phyloP scores from a whole-genome alignment of 1,139 yeast genomes.

The Lodderomyces metapsilosis region DNA sequence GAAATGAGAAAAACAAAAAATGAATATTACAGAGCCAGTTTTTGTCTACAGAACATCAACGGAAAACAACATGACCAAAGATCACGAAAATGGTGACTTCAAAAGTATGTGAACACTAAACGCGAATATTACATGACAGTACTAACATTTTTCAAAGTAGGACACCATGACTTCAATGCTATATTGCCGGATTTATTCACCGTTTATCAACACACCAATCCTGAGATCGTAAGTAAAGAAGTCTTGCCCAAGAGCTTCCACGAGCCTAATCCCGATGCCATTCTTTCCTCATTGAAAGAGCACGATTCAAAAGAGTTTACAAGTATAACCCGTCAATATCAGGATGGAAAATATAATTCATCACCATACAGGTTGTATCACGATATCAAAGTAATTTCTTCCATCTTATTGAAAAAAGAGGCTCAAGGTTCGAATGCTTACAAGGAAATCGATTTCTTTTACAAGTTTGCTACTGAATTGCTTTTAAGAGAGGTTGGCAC shows the following conservation, averaged over 20 bases:
- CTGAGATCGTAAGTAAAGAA: slow-evolving; percentile 31
- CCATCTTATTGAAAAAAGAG: slow-evolving; percentile 45
- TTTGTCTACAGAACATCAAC: neutral
- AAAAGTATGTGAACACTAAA: neutral
- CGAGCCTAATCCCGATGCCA: slow-evolving; percentile 42
- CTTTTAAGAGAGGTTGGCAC: slow-evolving; percentile 69
- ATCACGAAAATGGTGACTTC: neutral
- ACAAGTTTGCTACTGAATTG: slow-evolving; percentile 67
- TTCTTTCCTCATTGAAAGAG: slow-evolving; percentile 41
- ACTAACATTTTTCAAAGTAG: slow-evolving; percentile 10
- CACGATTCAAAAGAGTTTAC: slow-evolving; percentile 20
- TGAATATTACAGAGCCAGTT: neutral
- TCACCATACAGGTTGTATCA: slow-evolving; percentile 59
- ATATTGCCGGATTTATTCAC: slow-evolving; percentile 21
- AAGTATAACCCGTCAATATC: slow-evolving; percentile 22
- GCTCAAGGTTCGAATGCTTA: slow-evolving; percentile 61
- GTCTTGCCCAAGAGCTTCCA: slow-evolving; percentile 46
- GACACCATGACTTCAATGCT: slow-evolving; percentile 8
- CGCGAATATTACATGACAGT: neutral
- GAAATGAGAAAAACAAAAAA: slow-evolving; percentile 7
- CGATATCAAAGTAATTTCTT: slow-evolving; percentile 68
- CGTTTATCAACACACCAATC: slow-evolving; percentile 35
- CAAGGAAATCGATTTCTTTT: slow-evolving; percentile 62
- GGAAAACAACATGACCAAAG: neutral
- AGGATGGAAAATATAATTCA: slow-evolving; percentile 33